These are phyloP conservation scores for Fusarium armeniacum DNA, from an alignment of 2,329 filamentous ascomycete species.

Conservation along the genomic window DNA sequence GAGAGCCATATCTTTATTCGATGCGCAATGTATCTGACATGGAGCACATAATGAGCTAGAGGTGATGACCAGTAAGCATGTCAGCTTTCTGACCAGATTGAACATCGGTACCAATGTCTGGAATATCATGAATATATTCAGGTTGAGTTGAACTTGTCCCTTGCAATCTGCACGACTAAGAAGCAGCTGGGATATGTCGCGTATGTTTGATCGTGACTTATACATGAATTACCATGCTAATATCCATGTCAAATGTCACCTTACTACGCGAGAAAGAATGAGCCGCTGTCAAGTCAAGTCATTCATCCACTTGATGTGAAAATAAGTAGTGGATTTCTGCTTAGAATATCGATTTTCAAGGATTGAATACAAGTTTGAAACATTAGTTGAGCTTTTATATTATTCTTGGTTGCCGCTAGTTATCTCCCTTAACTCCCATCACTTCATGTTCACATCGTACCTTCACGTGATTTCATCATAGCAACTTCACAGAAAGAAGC, in stretches of 20 bases:
- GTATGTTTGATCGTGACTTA: background rate
- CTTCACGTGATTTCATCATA: conserved; percentile 40
- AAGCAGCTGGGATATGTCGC: background rate
- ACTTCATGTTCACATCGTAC: conserved; percentile 8
- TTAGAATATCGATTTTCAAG: background rate
- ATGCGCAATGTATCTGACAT: conserved; percentile 18
- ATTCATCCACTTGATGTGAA: background rate
- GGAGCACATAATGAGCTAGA: conserved; percentile 4
- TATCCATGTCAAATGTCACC: background rate
- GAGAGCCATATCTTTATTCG: conserved; percentile 29
- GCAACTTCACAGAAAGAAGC: conserved; percentile 12
- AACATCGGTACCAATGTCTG: background rate
- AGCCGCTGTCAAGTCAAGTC: background rate
- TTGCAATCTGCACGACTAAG: background rate
- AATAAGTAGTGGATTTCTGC: too few relatives aligned
- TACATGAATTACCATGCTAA: background rate
- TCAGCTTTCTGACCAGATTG: background rate
- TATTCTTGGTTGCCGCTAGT: conserved; percentile 11
- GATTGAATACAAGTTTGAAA: background rate
- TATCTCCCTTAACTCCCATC: background rate
- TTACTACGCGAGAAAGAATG: background rate
- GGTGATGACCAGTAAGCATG: background rate
- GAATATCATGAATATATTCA: background rate
- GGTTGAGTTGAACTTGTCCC: background rate
- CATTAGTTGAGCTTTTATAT: background rate